phyloP scores from a whole-genome alignment of 2,329 filamentous ascomycete species.

The Aspergillus sp. region DNA sequence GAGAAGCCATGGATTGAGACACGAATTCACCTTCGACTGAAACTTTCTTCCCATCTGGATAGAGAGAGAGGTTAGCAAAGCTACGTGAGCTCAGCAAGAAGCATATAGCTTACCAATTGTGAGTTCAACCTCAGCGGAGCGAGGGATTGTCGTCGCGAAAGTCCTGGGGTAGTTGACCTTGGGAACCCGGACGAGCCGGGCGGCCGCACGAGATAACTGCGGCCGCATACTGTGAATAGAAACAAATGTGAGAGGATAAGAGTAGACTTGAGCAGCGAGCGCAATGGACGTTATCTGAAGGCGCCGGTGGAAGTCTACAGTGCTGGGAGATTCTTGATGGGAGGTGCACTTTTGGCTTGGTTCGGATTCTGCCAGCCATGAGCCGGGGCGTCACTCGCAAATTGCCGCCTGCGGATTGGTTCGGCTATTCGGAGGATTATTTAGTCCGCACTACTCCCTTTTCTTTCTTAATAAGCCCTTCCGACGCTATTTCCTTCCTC shows the following conservation, averaged over 20 bases:
- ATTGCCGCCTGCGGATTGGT: conserved; percentile 43
- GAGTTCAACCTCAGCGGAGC: conserved; percentile 91
- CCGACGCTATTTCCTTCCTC: conserved; percentile 21
- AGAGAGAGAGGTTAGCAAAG: conserved; percentile 46
- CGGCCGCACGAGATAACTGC: conserved; percentile 64
- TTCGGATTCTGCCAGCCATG: conserved; percentile 36
- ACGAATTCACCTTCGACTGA: conserved; percentile 80
- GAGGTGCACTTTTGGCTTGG: conserved; percentile 31
- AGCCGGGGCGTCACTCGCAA: conserved; percentile 37
- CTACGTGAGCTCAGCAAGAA: conserved; percentile 42
- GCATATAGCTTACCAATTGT: conserved; percentile 72
- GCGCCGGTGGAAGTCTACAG: conserved; percentile 27
- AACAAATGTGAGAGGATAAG: conserved; percentile 19
- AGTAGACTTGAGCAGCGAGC: conserved; percentile 13
- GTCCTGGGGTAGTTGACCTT: conserved; percentile 66
- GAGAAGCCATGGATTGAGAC: conserved; percentile 5
- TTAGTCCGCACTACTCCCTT: conserved; percentile 30
- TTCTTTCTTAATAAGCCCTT: conserved; percentile 20
- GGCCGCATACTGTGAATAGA: conserved; percentile 59
- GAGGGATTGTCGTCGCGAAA: conserved; percentile 77
- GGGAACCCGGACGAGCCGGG: conserved; percentile 56
- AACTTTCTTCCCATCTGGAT: conserved; percentile 90
- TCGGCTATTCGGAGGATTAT: conserved; percentile 33
- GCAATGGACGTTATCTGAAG: conserved; percentile 17
- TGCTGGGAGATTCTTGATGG: conserved; percentile 21